These are phyloP conservation scores for Ophiostoma sp. DNA, from an alignment of 2,329 filamentous ascomycete genomes.

Conservation along the genomic window DNA sequence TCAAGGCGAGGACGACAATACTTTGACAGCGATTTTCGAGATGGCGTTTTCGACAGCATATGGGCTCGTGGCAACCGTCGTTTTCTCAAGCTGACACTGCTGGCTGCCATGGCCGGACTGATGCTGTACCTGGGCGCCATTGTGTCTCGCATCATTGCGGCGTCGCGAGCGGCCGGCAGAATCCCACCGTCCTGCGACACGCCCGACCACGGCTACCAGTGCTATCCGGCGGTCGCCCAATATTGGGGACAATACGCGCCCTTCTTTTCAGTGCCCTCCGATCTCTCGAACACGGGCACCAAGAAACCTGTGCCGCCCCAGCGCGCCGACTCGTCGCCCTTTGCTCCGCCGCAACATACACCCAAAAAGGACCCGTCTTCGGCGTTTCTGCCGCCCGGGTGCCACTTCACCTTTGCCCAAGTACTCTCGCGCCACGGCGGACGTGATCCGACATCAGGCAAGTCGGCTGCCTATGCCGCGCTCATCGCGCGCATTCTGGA, in stretches of 20 bases:
- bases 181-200: constrained; percentile 49
- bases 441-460: constrained; percentile 72
- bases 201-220: constrained; percentile 60
- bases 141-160: constrained; percentile 31
- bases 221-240: constrained; percentile 61
- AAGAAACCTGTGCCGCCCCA: not conserved
- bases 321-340: constrained; percentile 10
- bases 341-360: not conserved
- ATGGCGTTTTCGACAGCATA: constrained; percentile 21
- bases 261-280: constrained; percentile 72
- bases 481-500: constrained; percentile 67
- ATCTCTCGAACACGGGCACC: not conserved
- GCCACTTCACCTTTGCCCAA: constrained; percentile 76
- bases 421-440: constrained; percentile 83
- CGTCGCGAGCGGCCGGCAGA: not conserved
- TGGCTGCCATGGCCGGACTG: constrained; percentile 20
- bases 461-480: constrained; percentile 62
- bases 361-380: not conserved
- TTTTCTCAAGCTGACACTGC: constrained; percentile 32
- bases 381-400: constrained; percentile 59
- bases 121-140: constrained; percentile 31
- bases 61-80: constrained; percentile 28
- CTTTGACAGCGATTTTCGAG: constrained; percentile 10
- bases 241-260: constrained; percentile 88
- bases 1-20: not conserved